Conservation (phyloP, 202 grass and related monocot species). For the Elaeis oleifera region DNA sequence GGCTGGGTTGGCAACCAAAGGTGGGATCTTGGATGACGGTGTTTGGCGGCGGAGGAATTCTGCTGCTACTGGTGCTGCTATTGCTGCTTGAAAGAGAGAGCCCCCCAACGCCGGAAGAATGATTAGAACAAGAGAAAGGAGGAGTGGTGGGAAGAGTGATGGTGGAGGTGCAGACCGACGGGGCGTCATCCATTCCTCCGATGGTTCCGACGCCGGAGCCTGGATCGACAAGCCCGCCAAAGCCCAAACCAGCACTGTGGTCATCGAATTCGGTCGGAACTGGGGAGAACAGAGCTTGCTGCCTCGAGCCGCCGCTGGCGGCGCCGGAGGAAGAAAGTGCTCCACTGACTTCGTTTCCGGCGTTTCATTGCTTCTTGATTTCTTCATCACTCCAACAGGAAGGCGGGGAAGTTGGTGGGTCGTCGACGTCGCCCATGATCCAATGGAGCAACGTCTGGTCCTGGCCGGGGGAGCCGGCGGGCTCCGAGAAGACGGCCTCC, state of each 20-base stretch:
- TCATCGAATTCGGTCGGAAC: constrained; percentile 10
- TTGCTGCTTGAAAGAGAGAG: constrained; percentile 23
- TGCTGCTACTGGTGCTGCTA: neutral
- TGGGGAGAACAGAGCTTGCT: constrained; percentile 17
- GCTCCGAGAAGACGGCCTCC: constrained; percentile 3
- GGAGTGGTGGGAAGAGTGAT: neutral
- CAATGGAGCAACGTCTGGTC: neutral
- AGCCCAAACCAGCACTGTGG: constrained; percentile 31
- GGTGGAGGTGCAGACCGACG: constrained; percentile 12
- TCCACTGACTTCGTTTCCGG: too few species aligned
- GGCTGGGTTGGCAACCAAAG: constrained; percentile 1
- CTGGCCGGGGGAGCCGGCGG: neutral
- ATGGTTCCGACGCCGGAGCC: constrained; percentile 39
- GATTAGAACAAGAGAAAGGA: constrained; percentile 24
- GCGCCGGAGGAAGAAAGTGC: neutral
- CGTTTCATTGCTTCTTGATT: too few species aligned
- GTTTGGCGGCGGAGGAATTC: too few species aligned
- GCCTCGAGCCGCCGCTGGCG: constrained; percentile 2
- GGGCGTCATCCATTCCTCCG: constrained; percentile 7
- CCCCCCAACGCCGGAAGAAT: constrained; percentile 22
- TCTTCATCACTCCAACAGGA: too few species aligned
- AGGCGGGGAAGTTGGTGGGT: neutral
- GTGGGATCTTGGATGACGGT: constrained; percentile 22
- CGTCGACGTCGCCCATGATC: neutral
- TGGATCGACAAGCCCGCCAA: constrained; percentile 34